Base-by-base conservation (phyloP, 495 filamentous ascomycete genomes). In the Neurospora sp. region DNA sequence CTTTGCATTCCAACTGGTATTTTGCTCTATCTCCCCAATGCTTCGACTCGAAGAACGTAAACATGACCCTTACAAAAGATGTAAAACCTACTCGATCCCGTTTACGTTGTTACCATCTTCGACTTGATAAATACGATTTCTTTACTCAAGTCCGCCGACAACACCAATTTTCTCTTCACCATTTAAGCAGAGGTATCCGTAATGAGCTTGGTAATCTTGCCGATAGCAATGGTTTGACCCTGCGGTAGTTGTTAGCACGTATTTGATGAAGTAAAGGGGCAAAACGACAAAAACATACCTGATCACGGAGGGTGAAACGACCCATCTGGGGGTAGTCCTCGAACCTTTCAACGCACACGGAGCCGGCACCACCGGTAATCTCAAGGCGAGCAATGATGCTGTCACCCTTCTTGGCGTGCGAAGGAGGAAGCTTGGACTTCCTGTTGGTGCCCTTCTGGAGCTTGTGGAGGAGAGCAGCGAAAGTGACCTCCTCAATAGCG, bases 161-260 rank as follows among this genome's bases (percentile, higher is more conserved):
- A 41, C 14, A 9, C 53, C 22, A 16, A 31, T 31, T 3, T 61
- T 31, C 12, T 31, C 27, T 61, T 61, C 0, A 4, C 53, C 53
- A 9, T 71, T 74, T 78, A 81, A 74, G 75, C 74, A 41, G 74
- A 70, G 0, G 82, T 79, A 5, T 84, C 81, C 7, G 80, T 83
- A 73, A 86, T 83, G 69, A 97, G 87, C 85, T 93, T 97, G 69
- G 91, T 97, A 80, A 97, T 94, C 87, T 97, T 97, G 80, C 94
- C 94, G 81, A 97, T 97, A 53, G 94, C 94, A 83, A 97, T 94
- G 5, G 94, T 97, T 93, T 97, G 93, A 71, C 94, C 94, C 92
- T 94, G 73, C 73, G 70, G 14, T 31, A 9, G 11, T 5, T 27
- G 38, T 77, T 75, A 76, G 75, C 78, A 72, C 72, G 69, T 1